phyloP scores from a whole-genome alignment of 495 filamentous ascomycete genomes.

The Delitschia confertaspora region DNA sequence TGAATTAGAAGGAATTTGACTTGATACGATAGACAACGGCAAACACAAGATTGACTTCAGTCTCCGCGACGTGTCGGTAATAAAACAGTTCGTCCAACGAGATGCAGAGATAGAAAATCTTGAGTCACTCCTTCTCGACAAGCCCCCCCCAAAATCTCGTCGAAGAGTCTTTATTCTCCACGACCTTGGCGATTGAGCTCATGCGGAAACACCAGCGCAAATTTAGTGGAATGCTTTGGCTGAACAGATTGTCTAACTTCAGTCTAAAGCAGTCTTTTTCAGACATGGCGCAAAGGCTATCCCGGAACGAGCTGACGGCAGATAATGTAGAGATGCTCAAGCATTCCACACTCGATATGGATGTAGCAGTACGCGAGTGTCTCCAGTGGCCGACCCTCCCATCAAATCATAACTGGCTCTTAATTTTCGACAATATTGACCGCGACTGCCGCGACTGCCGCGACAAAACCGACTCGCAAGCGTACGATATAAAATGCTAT shows the following conservation, averaged over 20 bases:
- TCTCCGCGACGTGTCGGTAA: too few relatives aligned
- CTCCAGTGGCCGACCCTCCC: slow-evolving; percentile 31
- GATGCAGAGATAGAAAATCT: too few relatives aligned
- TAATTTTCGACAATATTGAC: slow-evolving; percentile 31
- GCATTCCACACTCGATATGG: slow-evolving; percentile 3
- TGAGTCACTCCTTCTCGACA: too few relatives aligned
- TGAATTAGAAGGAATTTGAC: too few relatives aligned
- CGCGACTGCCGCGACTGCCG: slow-evolving; percentile 6
- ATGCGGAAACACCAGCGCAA: slow-evolving; percentile 3
- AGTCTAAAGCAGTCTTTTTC: slow-evolving; percentile 13
- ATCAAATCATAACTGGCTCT: slow-evolving; percentile 29
- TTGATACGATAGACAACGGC: too few relatives aligned
- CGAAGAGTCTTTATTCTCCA: slow-evolving; percentile 2
- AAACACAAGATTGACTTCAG: too few relatives aligned
- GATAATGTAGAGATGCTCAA: neutral
- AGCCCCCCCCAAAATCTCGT: too few relatives aligned
- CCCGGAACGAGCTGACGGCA: slow-evolving; percentile 2
- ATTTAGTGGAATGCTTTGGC: slow-evolving; percentile 14
- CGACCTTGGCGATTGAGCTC: slow-evolving; percentile 6
- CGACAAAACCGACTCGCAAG: slow-evolving; percentile 14
- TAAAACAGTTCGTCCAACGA: too few relatives aligned
- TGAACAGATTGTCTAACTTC: slow-evolving; percentile 3
- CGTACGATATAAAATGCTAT: slow-evolving; percentile 33
- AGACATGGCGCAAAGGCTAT: neutral
- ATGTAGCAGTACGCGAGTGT: slow-evolving; percentile 25